Conservation (phyloP, 768 basidiomycete species). For the Sistotremastrum niveocremeum region DNA sequence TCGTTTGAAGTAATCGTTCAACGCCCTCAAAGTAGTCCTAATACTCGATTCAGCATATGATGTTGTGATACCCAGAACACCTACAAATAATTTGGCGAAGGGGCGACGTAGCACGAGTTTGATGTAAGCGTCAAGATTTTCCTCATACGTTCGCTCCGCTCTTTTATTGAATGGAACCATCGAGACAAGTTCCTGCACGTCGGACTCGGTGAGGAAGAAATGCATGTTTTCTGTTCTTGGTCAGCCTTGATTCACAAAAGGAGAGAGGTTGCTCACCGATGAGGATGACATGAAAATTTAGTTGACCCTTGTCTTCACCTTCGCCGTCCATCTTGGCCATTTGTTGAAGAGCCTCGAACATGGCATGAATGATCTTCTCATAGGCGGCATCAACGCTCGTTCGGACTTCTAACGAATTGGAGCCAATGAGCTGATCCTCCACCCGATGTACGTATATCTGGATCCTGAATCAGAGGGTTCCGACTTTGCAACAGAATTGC, state of each 20-base stretch:
- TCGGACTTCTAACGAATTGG: conserved; percentile 67
- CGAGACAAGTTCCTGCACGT: conserved; percentile 52
- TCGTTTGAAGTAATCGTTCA: conserved; percentile 73
- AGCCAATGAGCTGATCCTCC: conserved; percentile 71
- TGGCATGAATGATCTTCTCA: conserved; percentile 75
- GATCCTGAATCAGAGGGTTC: background rate
- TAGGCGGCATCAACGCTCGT: conserved; percentile 68
- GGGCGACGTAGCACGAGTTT: conserved; percentile 77
- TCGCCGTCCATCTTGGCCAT: conserved; percentile 94
- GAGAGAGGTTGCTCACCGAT: conserved; percentile 48
- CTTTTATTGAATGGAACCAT: conserved; percentile 48
- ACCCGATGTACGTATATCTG: conserved; percentile 61
- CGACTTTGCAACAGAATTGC: background rate
- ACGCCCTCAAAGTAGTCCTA: conserved; percentile 94
- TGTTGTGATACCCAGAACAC: conserved; percentile 14
- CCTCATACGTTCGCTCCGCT: conserved; percentile 78
- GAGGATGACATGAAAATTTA: conserved; percentile 92
- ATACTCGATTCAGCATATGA: background rate
- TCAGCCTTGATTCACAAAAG: background rate
- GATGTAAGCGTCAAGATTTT: conserved; percentile 78
- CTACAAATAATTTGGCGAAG: conserved; percentile 74
- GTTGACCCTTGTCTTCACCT: conserved; percentile 89
- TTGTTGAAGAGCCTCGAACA: conserved; percentile 89
- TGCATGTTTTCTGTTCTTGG: conserved; percentile 80
- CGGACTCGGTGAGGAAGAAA: conserved; percentile 75